Percentiles rank a stretch among this genome's conserved stretches.
These are phyloP conservation scores for Asclepias syriaca DNA, from an alignment of 257 asterid species.

Conservation along the genomic window DNA sequence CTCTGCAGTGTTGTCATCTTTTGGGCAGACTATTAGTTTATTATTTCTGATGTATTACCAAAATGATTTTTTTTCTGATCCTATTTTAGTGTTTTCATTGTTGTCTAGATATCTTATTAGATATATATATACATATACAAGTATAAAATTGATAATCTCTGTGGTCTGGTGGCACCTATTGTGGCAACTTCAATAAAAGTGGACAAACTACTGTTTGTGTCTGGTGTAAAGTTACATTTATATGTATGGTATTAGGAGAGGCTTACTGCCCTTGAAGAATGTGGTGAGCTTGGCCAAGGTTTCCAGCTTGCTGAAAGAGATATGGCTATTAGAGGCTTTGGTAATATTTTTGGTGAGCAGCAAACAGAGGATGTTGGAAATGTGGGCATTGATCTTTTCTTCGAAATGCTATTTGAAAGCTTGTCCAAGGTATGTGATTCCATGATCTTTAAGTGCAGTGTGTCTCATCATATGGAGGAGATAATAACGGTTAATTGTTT, in stretches of 20 bases:
- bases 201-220: background rate
- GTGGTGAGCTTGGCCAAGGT: constrained; percentile 94
- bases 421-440: constrained; percentile 70
- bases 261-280: constrained; percentile 93
- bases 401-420: constrained; percentile 98
- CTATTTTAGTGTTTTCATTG: background rate
- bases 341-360: constrained; percentile 96
- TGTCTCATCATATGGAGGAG: background rate
- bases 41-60: background rate
- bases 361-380: constrained; percentile 99
- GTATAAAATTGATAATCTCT: background rate
- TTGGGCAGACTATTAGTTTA: no score
- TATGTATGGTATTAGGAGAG: constrained; percentile 52
- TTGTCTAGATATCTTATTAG: background rate
- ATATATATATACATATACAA: background rate
- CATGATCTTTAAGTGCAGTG: background rate
- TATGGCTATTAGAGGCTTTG: constrained; percentile 98
- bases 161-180: background rate
- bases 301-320: constrained; percentile 97
- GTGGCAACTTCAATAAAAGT: background rate
- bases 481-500: constrained; percentile 22
- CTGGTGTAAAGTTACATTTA: background rate
- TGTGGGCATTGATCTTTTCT: constrained; percentile 98
- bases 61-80: background rate
- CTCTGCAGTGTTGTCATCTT: no score